A percentile compares a stretch with the other conserved stretches of the same genome.
phyloP scores from a whole-genome alignment of 768 basidiomycete species.

The Royoungia palumana region DNA sequence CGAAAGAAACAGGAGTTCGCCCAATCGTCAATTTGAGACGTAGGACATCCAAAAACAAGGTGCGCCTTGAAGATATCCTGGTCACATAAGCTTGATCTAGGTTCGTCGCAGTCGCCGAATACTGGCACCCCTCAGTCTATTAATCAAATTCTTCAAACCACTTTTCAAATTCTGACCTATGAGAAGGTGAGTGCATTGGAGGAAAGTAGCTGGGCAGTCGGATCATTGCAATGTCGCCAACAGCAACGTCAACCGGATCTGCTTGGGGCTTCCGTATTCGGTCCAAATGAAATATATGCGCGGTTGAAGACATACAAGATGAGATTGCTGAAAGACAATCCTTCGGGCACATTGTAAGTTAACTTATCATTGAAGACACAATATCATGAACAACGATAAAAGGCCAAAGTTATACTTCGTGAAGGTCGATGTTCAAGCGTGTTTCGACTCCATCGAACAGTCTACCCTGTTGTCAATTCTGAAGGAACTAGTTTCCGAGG shows the following conservation, averaged over 20 bases:
- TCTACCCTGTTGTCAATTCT: slow-evolving; percentile 77
- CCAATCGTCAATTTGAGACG: slow-evolving; percentile 89
- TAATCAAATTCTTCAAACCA: slow-evolving; percentile 80
- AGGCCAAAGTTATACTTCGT: slow-evolving; percentile 93
- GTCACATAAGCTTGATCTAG: background rate
- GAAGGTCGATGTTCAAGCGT: slow-evolving; percentile 93
- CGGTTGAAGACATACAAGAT: slow-evolving; percentile 71
- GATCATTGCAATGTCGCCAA: background rate
- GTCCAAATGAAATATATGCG: slow-evolving; percentile 76
- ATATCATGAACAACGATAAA: background rate
- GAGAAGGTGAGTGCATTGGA: slow-evolving; percentile 59
- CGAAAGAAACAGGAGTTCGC: slow-evolving; percentile 92
- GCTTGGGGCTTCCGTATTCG: slow-evolving; percentile 80
- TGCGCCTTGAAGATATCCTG: slow-evolving; percentile 3
- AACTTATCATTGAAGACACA: background rate
- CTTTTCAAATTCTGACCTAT: slow-evolving; percentile 84
- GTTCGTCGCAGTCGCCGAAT: slow-evolving; percentile 28
- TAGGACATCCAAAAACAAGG: slow-evolving; percentile 39
- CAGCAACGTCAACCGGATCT: slow-evolving; percentile 61
- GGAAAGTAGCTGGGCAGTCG: background rate
- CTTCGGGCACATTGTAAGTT: slow-evolving; percentile 51
- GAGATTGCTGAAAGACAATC: slow-evolving; percentile 36
- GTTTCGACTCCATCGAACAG: slow-evolving; percentile 96
- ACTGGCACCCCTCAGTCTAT: slow-evolving; percentile 56
- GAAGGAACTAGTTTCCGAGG: slow-evolving; percentile 68